A percentile compares a stretch with the other conserved stretches of the same genome.
These are phyloP conservation scores for Stylosanthes scabra DNA, from an alignment of 331 rosid species.

Conservation along the genomic window DNA sequence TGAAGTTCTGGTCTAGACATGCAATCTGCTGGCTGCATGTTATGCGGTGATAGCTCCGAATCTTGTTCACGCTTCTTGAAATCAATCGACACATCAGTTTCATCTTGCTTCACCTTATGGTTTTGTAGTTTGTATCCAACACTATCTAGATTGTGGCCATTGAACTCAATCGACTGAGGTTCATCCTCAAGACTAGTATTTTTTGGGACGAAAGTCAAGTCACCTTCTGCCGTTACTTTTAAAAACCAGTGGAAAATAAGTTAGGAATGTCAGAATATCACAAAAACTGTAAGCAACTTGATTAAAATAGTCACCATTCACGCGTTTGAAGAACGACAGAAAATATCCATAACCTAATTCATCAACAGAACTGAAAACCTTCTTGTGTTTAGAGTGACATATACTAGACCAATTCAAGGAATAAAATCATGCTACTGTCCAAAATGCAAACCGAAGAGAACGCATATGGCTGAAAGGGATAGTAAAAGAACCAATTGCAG, in stretches of 20 bases:
- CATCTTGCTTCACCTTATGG: conserved; percentile 49
- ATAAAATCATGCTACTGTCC: neutral
- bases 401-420: neutral
- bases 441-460: conserved; percentile 14
- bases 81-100: conserved; percentile 36
- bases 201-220: conserved; percentile 53
- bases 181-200: conserved; percentile 50
- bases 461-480: conserved; percentile 1
- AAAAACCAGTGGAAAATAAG: conserved; percentile 31
- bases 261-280: neutral
- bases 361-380: conserved; percentile 1
- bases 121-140: conserved; percentile 45
- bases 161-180: conserved; percentile 54
- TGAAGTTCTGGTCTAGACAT: conserved; percentile 41
- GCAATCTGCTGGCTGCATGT: conserved; percentile 41
- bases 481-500: conserved; percentile 17
- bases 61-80: conserved; percentile 45
- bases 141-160: conserved; percentile 42
- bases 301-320: neutral
- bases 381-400: neutral
- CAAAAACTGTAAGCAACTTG: conserved; percentile 4
- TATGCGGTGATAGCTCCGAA: conserved; percentile 34
- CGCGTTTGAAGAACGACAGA: neutral
- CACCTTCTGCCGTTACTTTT: conserved; percentile 69
- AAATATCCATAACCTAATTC: conserved; percentile 18